phyloP scores from a whole-genome alignment of 2,329 filamentous ascomycete species.

The Orbilia javanica region DNA sequence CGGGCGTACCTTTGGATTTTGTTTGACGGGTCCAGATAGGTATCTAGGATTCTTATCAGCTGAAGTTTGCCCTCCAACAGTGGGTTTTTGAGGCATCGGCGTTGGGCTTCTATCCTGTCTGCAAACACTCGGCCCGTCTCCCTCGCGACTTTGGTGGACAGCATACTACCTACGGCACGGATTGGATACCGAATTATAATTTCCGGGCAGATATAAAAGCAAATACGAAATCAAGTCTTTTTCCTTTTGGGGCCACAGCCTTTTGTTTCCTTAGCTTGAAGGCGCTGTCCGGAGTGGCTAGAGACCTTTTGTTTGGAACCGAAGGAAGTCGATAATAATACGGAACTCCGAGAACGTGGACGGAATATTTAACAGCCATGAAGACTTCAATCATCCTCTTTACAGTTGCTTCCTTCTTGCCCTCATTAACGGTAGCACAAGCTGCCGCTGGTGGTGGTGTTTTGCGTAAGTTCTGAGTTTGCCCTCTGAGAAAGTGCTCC shows the following conservation, averaged over 20 bases:
- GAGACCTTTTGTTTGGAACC: background rate
- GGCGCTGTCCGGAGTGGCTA: background rate
- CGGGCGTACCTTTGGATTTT: background rate
- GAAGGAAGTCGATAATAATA: background rate
- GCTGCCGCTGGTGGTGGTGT: constrained; percentile 54
- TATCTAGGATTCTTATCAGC: background rate
- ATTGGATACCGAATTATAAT: background rate
- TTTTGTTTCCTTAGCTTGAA: background rate
- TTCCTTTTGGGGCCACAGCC: background rate
- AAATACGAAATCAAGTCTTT: background rate
- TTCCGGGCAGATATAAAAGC: background rate
- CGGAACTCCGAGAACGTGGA: background rate
- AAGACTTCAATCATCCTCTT: constrained; percentile 26
- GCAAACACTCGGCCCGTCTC: constrained; percentile 1
- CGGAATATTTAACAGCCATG: constrained; percentile 20
- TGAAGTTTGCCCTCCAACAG: background rate
- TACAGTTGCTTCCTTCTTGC: constrained; percentile 28
- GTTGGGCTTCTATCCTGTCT: background rate
- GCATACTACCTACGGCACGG: background rate
- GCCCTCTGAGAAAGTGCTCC: background rate
- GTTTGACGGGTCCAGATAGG: too few species aligned
- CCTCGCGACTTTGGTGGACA: background rate
- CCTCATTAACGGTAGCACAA: constrained; percentile 43
- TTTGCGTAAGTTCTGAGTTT: constrained; percentile 40
- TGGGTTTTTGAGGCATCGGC: constrained; percentile 11